A percentile compares a stretch with the other conserved stretches of the same genome.
These are phyloP conservation scores for Chlamydomonas reinhardtii DNA, from an alignment of 163 green algal species.

Conservation along the genomic window DNA sequence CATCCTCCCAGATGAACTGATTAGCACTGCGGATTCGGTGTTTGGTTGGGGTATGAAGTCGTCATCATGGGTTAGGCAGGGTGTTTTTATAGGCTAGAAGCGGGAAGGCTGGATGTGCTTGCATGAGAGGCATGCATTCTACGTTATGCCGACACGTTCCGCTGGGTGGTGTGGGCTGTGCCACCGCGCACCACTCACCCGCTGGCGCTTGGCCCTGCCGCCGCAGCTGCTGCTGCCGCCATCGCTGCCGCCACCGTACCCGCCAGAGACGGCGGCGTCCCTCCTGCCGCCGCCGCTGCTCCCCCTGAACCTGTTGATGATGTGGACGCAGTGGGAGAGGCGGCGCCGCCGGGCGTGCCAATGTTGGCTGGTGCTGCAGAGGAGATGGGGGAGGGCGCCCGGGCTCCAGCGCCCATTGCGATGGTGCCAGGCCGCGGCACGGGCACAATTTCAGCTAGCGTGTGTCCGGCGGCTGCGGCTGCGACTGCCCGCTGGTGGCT, in stretches of 20 bases:
- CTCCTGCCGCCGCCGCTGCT: background rate
- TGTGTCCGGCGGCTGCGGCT: constrained; percentile 41
- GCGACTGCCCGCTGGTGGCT: constrained; percentile 63
- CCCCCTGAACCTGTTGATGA: too few relatives aligned
- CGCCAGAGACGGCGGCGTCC: constrained; percentile 12
- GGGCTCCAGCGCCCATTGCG: too few relatives aligned
- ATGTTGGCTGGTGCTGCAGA: background rate
- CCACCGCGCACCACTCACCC: too few relatives aligned
- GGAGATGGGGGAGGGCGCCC: background rate
- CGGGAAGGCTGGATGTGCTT: too few relatives aligned
- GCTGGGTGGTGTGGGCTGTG: too few relatives aligned
- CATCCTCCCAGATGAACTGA: constrained; percentile 63
- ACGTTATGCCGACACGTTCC: too few relatives aligned
- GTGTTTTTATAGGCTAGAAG: too few relatives aligned
- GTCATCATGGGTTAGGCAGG: too few relatives aligned
- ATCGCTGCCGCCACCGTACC: background rate
- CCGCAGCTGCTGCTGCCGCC: constrained; percentile 9
- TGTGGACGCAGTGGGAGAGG: background rate
- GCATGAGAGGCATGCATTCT: too few relatives aligned
- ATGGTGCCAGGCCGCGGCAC: constrained; percentile 57
- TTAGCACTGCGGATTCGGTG: background rate
- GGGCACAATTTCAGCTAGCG: constrained; percentile 69
- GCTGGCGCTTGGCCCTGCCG: background rate
- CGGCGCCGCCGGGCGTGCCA: background rate
- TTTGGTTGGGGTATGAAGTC: too few relatives aligned